phyloP scores from a whole-genome alignment of 1,284 basidiomycete species.

The Vanrija sp. region DNA sequence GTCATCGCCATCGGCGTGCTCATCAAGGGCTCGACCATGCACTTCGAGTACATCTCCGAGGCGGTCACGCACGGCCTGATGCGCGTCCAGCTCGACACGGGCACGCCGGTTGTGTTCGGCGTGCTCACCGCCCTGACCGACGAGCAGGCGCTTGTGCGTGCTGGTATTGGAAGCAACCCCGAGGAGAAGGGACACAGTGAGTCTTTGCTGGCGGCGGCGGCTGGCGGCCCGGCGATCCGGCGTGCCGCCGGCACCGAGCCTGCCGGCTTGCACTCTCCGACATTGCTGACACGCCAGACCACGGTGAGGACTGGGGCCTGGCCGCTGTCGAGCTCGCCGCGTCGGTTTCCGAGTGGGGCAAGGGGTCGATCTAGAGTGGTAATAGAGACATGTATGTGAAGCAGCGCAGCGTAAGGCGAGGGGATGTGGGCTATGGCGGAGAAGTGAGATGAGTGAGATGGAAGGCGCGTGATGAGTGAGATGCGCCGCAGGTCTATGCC shows the following conservation, averaged over 20 bases:
- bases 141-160: constrained; percentile 88
- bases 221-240: not conserved
- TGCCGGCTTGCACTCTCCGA: no score
- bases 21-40: constrained; percentile 96
- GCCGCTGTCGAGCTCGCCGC: constrained; percentile 91
- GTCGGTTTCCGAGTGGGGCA: constrained; percentile 66
- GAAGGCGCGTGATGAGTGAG: no score
- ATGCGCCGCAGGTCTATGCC: no score
- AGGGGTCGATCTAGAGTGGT: constrained; percentile 13
- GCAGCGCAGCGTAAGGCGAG: no score
- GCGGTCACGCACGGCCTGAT: constrained; percentile 88
- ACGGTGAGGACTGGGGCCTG: constrained; percentile 89
- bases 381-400: not conserved
- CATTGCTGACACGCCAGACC: constrained; percentile 27
- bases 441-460: no score
- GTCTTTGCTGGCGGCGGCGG: constrained; percentile 12
- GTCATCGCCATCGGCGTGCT: constrained; percentile 95
- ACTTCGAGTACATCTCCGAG: constrained; percentile 98
- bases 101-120: constrained; percentile 94
- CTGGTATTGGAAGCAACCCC: constrained; percentile 60
- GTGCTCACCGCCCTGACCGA: constrained; percentile 90
- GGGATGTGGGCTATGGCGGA: no score
- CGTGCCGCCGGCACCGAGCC: not conserved
- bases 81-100: constrained; percentile 87
- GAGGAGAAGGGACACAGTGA: constrained; percentile 47